Percentiles rank a stretch among this genome's conserved stretches.
These are phyloP conservation scores for Rhodamnia rubescens DNA, from an alignment of 345 rosid genomes.

Conservation along the genomic window DNA sequence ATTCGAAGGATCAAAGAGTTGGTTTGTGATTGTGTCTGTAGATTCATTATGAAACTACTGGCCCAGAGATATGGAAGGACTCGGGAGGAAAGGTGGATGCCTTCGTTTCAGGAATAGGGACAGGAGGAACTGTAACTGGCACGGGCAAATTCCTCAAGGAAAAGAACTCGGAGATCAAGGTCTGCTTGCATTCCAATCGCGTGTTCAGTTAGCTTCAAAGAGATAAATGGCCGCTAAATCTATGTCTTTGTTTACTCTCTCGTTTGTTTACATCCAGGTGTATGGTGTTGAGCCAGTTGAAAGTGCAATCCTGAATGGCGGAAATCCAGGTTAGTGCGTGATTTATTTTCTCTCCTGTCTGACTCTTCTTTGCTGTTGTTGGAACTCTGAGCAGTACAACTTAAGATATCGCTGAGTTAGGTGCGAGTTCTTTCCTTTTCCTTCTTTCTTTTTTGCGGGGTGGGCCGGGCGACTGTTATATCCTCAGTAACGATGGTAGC, in stretches of 20 bases:
- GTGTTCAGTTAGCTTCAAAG: not conserved
- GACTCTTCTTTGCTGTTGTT: not conserved
- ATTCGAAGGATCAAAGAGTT: not conserved
- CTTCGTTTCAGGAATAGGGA: constrained; percentile 36
- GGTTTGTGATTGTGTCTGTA: not conserved
- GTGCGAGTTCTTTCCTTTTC: not conserved
- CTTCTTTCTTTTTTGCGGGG: not conserved
- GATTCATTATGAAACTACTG: constrained; percentile 60
- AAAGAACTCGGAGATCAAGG: constrained; percentile 49
- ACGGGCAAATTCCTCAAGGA: constrained; percentile 60
- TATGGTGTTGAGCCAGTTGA: constrained; percentile 35
- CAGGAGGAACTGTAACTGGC: constrained; percentile 49
- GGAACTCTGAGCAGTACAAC: not conserved
- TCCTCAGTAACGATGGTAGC: not conserved
- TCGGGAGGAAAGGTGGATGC: constrained; percentile 39
- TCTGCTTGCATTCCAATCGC: not conserved
- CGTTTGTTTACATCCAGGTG: constrained; percentile 8
- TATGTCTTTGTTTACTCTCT: not conserved
- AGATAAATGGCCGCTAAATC: not conserved
- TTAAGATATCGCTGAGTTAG: not conserved
- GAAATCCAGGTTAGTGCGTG: constrained; percentile 14
- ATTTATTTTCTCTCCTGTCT: not conserved
- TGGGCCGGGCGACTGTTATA: not conserved
- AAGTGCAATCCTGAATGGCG: constrained; percentile 35
- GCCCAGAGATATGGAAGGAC: constrained; percentile 29